Percentiles rank a stretch among this genome's conserved stretches.
Conservation (phyloP, 2,329 filamentous ascomycete species). For the Botrytis fragariae region DNA sequence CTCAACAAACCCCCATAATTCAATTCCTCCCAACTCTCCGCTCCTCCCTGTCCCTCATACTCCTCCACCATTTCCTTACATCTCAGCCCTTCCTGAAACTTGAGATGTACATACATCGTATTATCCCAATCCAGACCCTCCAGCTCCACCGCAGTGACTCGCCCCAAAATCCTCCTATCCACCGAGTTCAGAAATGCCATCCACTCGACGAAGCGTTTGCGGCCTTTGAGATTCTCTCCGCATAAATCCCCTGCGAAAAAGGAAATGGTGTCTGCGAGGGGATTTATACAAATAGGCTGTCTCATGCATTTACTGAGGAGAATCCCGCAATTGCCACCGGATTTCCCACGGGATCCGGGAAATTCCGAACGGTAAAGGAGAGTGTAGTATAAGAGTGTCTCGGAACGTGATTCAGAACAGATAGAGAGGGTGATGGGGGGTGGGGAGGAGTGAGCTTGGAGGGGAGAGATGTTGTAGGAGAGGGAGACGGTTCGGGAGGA, state of each 20-base stretch:
- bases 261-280: not conserved
- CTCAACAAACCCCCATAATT: slow-evolving; percentile 6
- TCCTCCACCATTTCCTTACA: slow-evolving; percentile 3
- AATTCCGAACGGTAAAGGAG: slow-evolving; percentile 11
- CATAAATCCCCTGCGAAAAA: slow-evolving; percentile 7
- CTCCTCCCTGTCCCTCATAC: slow-evolving; percentile 16
- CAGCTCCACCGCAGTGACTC: not conserved
- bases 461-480: not conserved
- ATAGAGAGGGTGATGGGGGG: slow-evolving; percentile 10
- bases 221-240: not conserved
- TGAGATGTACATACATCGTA: slow-evolving; percentile 12
- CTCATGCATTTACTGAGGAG: not conserved
- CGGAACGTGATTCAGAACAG: slow-evolving; percentile 15
- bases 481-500: slow-evolving; percentile 5
- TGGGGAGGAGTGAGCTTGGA: not conserved
- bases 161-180: not conserved
- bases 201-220: not conserved
- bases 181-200: not conserved
- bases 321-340: not conserved
- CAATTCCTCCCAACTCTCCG: slow-evolving; percentile 4
- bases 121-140: slow-evolving; percentile 14
- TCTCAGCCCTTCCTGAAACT: slow-evolving; percentile 2
- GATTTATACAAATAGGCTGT: slow-evolving; percentile 14
- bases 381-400: slow-evolving; percentile 13
- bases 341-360: not conserved